These are phyloP conservation scores for Microdochium bolleyi DNA, from an alignment of 2,329 filamentous ascomycete species.

Conservation along the genomic window DNA sequence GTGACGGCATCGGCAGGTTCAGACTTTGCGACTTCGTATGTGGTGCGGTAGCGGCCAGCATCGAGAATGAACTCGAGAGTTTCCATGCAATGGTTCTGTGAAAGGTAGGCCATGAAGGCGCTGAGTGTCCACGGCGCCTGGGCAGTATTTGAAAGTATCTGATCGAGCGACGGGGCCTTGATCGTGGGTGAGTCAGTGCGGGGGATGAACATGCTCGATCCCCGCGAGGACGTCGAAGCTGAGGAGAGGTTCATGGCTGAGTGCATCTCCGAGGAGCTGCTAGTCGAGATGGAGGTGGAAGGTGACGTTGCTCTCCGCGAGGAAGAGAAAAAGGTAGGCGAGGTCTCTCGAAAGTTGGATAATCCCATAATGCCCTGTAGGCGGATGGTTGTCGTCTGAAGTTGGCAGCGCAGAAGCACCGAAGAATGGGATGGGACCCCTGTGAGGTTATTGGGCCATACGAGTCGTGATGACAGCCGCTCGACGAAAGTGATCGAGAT, in stretches of 20 bases:
- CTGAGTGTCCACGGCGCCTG: slow-evolving; percentile 83
- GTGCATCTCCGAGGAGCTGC: slow-evolving; percentile 36
- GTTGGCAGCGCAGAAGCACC: neutral
- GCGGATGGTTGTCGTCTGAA: neutral
- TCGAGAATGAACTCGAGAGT: slow-evolving; percentile 96
- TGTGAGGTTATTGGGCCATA: neutral
- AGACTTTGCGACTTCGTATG: slow-evolving; percentile 36
- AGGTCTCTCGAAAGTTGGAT: neutral
- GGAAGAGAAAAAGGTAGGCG: neutral
- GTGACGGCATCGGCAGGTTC: neutral
- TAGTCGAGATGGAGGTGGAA: slow-evolving; percentile 31
- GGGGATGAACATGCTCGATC: slow-evolving; percentile 37
- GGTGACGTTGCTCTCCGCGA: slow-evolving; percentile 30
- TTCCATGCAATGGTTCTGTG: slow-evolving; percentile 94
- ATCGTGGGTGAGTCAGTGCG: slow-evolving; percentile 27
- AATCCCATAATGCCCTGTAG: neutral
- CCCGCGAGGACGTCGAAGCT: slow-evolving; percentile 29
- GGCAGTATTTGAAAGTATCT: slow-evolving; percentile 81
- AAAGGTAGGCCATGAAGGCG: slow-evolving; percentile 94
- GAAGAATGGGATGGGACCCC: neutral
- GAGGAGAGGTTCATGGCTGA: slow-evolving; percentile 28
- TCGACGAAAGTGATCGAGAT: too few species aligned
- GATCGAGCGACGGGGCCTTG: slow-evolving; percentile 63
- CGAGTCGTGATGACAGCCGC: neutral
- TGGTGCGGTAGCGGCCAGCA: slow-evolving; percentile 71